A percentile compares a stretch with the other conserved stretches of the same genome.
Evolutionary conservation across 2,329 filamentous ascomycete species (phyloP).

Genomic region (Capronia epimyces): DNA sequence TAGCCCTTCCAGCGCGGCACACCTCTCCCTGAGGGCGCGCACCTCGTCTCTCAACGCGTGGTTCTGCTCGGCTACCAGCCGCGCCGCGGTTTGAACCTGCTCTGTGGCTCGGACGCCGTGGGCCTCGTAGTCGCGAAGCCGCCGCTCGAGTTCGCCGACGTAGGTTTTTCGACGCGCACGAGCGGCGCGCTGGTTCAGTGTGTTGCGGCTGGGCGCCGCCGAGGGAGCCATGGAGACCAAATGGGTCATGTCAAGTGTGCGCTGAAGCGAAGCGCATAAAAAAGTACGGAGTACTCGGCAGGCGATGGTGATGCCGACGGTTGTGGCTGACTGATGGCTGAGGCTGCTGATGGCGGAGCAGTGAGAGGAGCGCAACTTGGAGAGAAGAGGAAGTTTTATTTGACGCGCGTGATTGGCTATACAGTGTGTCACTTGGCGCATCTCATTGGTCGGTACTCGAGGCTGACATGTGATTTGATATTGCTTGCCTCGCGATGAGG

Average conservation of each 20-base stretch:
- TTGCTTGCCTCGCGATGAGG: neutral
- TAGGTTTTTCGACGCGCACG: slow-evolving; percentile 70
- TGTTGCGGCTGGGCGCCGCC: slow-evolving; percentile 48
- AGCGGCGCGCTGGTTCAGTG: slow-evolving; percentile 73
- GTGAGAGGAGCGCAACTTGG: no score
- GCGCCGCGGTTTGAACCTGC: slow-evolving; percentile 67
- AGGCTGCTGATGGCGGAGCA: no score
- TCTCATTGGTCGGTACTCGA: neutral
- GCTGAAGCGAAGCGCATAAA: no score
- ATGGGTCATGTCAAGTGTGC: neutral
- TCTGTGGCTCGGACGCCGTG: slow-evolving; percentile 62
- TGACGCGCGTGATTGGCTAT: neutral
- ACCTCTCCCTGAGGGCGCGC: neutral
- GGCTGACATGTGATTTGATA: neutral
- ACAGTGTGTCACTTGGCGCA: neutral
- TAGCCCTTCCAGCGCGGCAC: neutral
- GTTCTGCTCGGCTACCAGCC: slow-evolving; percentile 66
- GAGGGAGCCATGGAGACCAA: neutral
- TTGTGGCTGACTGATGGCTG: no score
- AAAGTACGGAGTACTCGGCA: no score
- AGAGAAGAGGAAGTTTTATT: no score
- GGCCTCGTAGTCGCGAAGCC: slow-evolving; percentile 58
- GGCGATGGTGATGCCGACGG: no score
- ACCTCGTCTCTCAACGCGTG: slow-evolving; percentile 43
- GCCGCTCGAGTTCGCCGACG: slow-evolving; percentile 62